These are phyloP conservation scores for Metarhizium sp. DNA, from an alignment of 2,329 filamentous ascomycete species.

Conservation along the genomic window DNA sequence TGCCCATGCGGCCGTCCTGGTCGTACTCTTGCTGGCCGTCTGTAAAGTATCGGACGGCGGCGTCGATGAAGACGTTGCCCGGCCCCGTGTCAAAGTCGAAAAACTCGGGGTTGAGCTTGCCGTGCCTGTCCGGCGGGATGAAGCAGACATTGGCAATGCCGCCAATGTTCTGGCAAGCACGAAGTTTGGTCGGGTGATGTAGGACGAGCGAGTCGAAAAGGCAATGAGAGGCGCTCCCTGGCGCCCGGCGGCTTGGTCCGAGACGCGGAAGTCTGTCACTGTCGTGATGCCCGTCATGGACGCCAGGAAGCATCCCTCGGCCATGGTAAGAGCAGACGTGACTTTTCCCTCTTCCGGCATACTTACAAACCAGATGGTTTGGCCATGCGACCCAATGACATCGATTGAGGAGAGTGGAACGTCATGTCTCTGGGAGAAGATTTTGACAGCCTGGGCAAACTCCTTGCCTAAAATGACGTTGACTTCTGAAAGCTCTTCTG, in stretches of 20 bases:
- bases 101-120: constrained; percentile 22
- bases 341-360: constrained; percentile 39
- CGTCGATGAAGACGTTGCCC: constrained; percentile 37
- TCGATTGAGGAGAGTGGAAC: constrained; percentile 38
- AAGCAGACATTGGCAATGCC: constrained; percentile 54
- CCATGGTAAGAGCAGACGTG: constrained; percentile 43
- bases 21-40: constrained; percentile 42
- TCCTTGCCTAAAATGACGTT: constrained; percentile 48
- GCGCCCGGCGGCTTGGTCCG: constrained; percentile 37
- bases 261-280: constrained; percentile 42
- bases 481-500: constrained; percentile 44
- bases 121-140: constrained; percentile 27
- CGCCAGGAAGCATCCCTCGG: constrained; percentile 46
- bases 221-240: constrained; percentile 40
- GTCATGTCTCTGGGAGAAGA: constrained; percentile 36
- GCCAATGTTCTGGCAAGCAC: constrained; percentile 52
- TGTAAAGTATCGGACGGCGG: constrained; percentile 44
- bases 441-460: constrained; percentile 41
- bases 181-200: constrained; percentile 42
- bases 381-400: constrained; percentile 46
- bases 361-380: constrained; percentile 47
- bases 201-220: constrained; percentile 42
- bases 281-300: constrained; percentile 46
- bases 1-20: constrained; percentile 36
- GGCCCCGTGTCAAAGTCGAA: constrained; percentile 42